Base-by-base conservation (phyloP, 169 alveolate genomes). In the Plasmodium gonderi region DNA sequence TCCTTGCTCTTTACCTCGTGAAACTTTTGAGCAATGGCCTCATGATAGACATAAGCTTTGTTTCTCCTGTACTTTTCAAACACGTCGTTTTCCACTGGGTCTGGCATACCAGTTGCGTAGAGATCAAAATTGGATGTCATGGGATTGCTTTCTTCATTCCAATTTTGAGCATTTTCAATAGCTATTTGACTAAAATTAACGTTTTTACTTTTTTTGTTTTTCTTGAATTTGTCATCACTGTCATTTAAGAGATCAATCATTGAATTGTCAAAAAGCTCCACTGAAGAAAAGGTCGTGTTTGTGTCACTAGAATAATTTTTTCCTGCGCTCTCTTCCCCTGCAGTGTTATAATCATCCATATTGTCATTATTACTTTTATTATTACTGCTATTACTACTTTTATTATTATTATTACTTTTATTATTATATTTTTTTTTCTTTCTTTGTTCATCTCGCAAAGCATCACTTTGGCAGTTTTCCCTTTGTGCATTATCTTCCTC, bases 151-250 rank as follows among this genome's bases (percentile, higher is more conserved):
- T 77, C 80, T 36, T 90, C 94, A 87, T 54, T 60, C 93, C 93
- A 87, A 31, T 74, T 75, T 75, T 87, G 93, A n/a, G 93, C 87
- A 87, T 87, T 87, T 87, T 87, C 93, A 0, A 87, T 87, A 33
- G 82, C 94, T 77, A 78, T 79, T 90, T 76, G 94, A 33, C 79
- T 69, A 65, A 90, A 90, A 26, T 65, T 79, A 65, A 79, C 91
- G 38, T 90, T 67, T 38, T 90, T 76, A 40, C 81, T 79, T 90
- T 90, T 90, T 78, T 90, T 76, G 20, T 77, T 65, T 65, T 90
- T 90, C 67, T 65, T 87, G 8, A 26, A 20, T 12, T 54, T 45
- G 3, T 87, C 79, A 77, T 78, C 80, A 49, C 67, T 79, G 31
- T 79, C 94, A n/a, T 44, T 67, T 45, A 90, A 54, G 33, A 79